A percentile compares a stretch with the other conserved stretches of the same genome.
These are phyloP conservation scores for Casuarina cunninghamiana DNA, from an alignment of 306 rosid genomes.

Conservation along the genomic window DNA sequence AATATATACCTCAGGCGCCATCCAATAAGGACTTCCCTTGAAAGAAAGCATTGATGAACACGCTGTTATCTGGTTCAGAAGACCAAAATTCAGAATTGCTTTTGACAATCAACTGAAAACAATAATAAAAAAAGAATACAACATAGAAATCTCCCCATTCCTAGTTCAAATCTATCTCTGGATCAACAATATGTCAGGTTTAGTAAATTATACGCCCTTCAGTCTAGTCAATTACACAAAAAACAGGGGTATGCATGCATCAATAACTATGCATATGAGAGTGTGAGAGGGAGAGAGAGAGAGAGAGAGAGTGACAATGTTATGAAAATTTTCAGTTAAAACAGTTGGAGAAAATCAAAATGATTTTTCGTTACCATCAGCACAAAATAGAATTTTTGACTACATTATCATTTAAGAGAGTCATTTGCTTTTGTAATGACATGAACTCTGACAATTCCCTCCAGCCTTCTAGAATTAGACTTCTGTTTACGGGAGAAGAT, in stretches of 20 bases:
- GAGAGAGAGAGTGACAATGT: slow-evolving; percentile 6
- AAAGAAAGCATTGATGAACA: slow-evolving; percentile 85
- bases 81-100: slow-evolving; percentile 23
- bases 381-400: background rate
- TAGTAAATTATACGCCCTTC: slow-evolving; percentile 8
- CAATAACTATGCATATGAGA: slow-evolving; percentile 6
- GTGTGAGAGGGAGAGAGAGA: background rate
- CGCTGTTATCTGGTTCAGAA: slow-evolving; percentile 67
- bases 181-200: slow-evolving; percentile 15
- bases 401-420: background rate
- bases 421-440: background rate
- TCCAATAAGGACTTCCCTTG: slow-evolving; percentile 99
- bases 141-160: background rate
- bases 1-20: slow-evolving; percentile 96
- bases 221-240: background rate
- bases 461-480: slow-evolving; percentile 30
- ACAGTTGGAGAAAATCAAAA: slow-evolving; percentile 21
- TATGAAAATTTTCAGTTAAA: slow-evolving; percentile 1
- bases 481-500: slow-evolving; percentile 28
- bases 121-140: slow-evolving; percentile 6
- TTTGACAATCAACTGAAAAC: slow-evolving; percentile 13
- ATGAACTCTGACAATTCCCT: background rate
- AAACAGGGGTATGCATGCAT: slow-evolving; percentile 6
- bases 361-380: background rate
- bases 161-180: background rate